Evolutionary conservation across 1,284 basidiomycete species (phyloP).

Genomic region (Cerrena zonata): DNA sequence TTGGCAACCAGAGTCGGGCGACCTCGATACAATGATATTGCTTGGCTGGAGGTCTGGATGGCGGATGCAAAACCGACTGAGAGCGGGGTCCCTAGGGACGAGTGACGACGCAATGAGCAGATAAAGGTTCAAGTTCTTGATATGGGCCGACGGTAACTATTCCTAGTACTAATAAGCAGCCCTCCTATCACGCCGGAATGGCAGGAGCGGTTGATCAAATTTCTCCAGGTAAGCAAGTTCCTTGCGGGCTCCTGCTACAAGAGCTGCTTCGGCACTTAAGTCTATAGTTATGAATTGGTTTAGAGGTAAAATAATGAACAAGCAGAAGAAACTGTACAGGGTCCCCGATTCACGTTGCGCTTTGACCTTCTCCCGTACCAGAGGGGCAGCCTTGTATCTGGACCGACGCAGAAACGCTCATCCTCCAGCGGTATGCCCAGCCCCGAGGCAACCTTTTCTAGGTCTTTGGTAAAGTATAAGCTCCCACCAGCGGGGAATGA

Average conservation of each 20-base stretch:
- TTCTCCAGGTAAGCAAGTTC: slow-evolving; percentile 44
- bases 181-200: slow-evolving; percentile 42
- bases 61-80: slow-evolving; percentile 26
- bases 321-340: slow-evolving; percentile 39
- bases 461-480: slow-evolving; percentile 42
- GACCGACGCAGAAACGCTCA: slow-evolving; percentile 44
- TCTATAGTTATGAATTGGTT: slow-evolving; percentile 31
- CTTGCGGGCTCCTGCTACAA: slow-evolving; percentile 40
- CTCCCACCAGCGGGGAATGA: slow-evolving; percentile 48
- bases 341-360: slow-evolving; percentile 44
- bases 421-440: slow-evolving; percentile 33
- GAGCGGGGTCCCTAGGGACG: slow-evolving; percentile 27
- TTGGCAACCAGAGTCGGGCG: slow-evolving; percentile 24
- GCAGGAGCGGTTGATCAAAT: slow-evolving; percentile 45
- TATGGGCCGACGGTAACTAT: slow-evolving; percentile 43
- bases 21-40: slow-evolving; percentile 32
- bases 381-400: slow-evolving; percentile 37
- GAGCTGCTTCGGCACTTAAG: slow-evolving; percentile 39
- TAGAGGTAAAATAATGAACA: slow-evolving; percentile 16
- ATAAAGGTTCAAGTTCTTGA: slow-evolving; percentile 32
- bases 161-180: slow-evolving; percentile 41
- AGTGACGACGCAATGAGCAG: slow-evolving; percentile 33
- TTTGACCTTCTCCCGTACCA: slow-evolving; percentile 45
- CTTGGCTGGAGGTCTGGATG: slow-evolving; percentile 33
- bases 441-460: slow-evolving; percentile 32